phyloP scores from a whole-genome alignment of 2,329 filamentous ascomycete species.

The Dichotomopilus funicola region DNA sequence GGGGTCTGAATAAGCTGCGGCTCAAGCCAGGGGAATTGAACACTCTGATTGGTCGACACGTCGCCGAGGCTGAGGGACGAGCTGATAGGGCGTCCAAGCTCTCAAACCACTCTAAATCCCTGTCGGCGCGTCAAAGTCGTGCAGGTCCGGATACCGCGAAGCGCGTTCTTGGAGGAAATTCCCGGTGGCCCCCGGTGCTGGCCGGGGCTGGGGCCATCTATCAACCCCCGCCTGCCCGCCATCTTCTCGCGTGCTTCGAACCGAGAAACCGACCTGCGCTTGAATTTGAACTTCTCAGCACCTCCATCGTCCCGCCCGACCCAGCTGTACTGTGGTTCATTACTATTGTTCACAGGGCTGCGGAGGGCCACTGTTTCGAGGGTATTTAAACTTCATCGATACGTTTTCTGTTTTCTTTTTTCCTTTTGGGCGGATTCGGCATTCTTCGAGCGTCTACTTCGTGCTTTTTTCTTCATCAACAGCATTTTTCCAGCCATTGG shows the following conservation, averaged over 20 bases:
- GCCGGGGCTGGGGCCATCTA: background rate
- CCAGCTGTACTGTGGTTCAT: too few relatives aligned
- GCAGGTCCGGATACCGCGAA: too few relatives aligned
- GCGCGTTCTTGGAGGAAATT: slow-evolving; percentile 19
- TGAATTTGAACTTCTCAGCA: background rate
- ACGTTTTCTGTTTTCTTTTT: background rate
- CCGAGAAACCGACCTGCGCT: background rate
- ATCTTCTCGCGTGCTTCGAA: background rate
- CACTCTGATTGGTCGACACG: slow-evolving; percentile 21
- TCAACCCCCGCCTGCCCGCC: background rate
- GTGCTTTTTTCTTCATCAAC: background rate
- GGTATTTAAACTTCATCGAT: background rate
- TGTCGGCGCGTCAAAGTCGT: slow-evolving; percentile 19
- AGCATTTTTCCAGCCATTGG: background rate
- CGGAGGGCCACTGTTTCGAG: too few relatives aligned
- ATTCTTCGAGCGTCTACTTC: background rate
- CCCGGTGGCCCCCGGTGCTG: background rate
- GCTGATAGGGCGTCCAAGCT: slow-evolving; percentile 10
- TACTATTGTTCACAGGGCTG: too few relatives aligned
- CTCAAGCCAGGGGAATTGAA: slow-evolving; percentile 10
- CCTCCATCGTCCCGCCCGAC: background rate
- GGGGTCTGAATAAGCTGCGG: background rate
- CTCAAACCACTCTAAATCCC: slow-evolving; percentile 13
- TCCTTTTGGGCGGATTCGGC: too few relatives aligned
- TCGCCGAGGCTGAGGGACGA: slow-evolving; percentile 3